Evolutionary conservation across 192 early-diverging fungal genomes (phyloP), one percentile per base, ranked within the genome.

Genomic region (Entomortierella chlamydospora): DNA sequence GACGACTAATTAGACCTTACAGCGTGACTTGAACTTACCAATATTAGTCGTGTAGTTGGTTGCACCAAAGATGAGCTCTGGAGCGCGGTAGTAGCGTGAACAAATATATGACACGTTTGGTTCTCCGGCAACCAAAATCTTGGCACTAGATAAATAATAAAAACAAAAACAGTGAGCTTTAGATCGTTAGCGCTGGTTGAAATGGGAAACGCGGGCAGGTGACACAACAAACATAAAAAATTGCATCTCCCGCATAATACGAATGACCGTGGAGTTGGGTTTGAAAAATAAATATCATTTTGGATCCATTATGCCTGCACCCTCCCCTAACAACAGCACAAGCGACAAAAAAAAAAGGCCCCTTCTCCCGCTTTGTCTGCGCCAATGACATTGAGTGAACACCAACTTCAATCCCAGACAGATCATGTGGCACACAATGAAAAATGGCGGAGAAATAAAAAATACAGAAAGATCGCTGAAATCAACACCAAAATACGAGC

Each of bases 91-190:
- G 83, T 98, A 98, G 65, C 97, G 90, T 55, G 97, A 98, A 85
- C 97, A 98, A 50, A 98, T 98, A 85, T 98, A 96, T 51, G 95
- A 95, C 57, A 99, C 97, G 84, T 99, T 99, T 37, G 97, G 96
- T 83, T 99, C 98, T 39, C 95, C 98, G 30, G 91, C 90, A 23
- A 97, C 85, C 57, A 99, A 89, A 18, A 95, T 94, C 85, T 99
- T 99, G 49, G 98, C 98, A 70, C 93, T 93, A 83, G 1, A 39
- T 25, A 63, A 34, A 39, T 10, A 51, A 47, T 29, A 39, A 28
- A 67, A 25, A 47, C 2, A n/a, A 33, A 60, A 31, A 23, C 23
- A 54, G 29, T 29, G n/a, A n/a, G n/a, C n/a, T n/a, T n/a, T n/a
- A n/a, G n/a, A n/a, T 63, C 25, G 25, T 50, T 29, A 37, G 49